Conservation (phyloP, 352 stramenopile species). For the Phytophthora chlamydospora region DNA sequence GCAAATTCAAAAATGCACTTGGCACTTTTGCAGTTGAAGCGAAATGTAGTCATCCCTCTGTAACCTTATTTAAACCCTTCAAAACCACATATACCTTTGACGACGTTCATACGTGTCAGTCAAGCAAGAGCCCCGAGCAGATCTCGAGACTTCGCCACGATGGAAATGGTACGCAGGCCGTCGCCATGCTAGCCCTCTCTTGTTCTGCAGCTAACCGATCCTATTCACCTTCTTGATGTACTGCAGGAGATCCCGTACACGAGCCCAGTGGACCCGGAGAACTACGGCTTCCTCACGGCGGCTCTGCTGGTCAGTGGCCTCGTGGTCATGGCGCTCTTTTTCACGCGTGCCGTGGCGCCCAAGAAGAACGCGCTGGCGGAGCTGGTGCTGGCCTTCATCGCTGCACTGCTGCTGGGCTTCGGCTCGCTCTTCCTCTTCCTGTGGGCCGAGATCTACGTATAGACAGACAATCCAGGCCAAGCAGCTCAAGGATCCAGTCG, state of each 20-base stretch:
- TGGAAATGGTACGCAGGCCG: constrained; percentile 46
- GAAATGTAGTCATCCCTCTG: constrained; percentile 15
- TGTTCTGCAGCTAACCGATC: not conserved
- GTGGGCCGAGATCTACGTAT: constrained; percentile 90
- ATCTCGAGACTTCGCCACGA: constrained; percentile 34
- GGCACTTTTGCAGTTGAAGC: not conserved
- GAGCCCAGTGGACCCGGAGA: constrained; percentile 74
- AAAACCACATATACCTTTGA: constrained; percentile 4
- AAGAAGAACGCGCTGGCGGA: constrained; percentile 85
- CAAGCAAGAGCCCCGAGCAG: constrained; percentile 30
- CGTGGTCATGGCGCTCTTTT: constrained; percentile 84
- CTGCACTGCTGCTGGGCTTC: constrained; percentile 78
- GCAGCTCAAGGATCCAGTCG: constrained; percentile 2
- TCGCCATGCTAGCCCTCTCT: too few relatives aligned
- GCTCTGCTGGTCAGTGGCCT: constrained; percentile 69
- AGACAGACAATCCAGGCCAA: constrained; percentile 16
- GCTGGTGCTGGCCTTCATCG: constrained; percentile 67
- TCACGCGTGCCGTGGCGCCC: constrained; percentile 72
- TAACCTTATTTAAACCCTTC: constrained; percentile 10
- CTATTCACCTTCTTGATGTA: not conserved
- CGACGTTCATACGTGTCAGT: constrained; percentile 39
- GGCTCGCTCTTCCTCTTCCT: constrained; percentile 88
- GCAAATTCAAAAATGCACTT: too few relatives aligned
- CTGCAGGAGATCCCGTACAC: constrained; percentile 82
- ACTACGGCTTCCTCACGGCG: constrained; percentile 70